These are phyloP conservation scores for Leonotis leonurus DNA, from an alignment of 257 asterid species.

Conservation along the genomic window DNA sequence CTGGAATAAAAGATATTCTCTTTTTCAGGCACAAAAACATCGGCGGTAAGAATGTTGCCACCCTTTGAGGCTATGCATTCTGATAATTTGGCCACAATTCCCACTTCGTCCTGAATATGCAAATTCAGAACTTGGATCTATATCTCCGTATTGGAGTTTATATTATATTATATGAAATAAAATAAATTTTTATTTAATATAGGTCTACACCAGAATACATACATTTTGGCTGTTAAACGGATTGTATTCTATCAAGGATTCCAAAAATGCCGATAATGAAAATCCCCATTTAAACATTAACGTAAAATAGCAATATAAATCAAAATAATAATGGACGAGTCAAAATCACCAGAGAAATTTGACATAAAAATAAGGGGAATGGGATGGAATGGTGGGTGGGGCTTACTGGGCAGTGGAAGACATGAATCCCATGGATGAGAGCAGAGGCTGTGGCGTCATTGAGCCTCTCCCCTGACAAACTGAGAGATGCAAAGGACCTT, in stretches of 20 bases:
- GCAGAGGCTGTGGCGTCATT: constrained; percentile 40
- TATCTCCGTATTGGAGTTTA: background rate
- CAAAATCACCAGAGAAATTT: too few relatives aligned
- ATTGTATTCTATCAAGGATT: background rate
- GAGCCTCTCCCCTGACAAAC: constrained; percentile 36
- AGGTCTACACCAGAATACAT: background rate
- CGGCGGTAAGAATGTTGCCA: constrained; percentile 86
- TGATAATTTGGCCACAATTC: constrained; percentile 80
- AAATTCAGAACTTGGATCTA: constrained; percentile 2
- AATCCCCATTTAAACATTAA: background rate
- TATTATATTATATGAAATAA: background rate
- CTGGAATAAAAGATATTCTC: constrained; percentile 78
- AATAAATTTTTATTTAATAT: background rate
- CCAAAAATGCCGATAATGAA: background rate
- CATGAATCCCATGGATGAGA: constrained; percentile 78
- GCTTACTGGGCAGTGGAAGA: constrained; percentile 83
- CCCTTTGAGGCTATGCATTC: constrained; percentile 90
- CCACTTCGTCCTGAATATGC: constrained; percentile 67
- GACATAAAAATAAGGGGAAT: too few relatives aligned
- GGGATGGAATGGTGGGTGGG: background rate
- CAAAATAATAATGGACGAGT: too few relatives aligned
- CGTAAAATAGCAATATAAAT: background rate
- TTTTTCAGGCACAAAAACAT: constrained; percentile 81
- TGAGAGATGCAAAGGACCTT: constrained; percentile 44
- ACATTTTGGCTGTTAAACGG: background rate